phyloP scores from a whole-genome alignment of 768 basidiomycete genomes.

The Hypsizygus marmoreus region DNA sequence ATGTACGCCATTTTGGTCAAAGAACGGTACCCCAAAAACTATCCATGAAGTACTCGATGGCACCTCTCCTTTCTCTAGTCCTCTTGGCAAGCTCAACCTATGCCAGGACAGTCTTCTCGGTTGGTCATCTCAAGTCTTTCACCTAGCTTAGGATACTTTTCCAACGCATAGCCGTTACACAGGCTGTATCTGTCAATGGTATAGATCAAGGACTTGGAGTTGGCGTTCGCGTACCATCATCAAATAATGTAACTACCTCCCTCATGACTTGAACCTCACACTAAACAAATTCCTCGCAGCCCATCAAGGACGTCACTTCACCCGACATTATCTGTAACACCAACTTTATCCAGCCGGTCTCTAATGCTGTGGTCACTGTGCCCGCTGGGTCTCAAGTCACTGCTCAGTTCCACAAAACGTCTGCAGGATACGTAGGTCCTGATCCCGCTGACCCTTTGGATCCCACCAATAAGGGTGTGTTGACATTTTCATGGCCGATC shows the following conservation, averaged over 20 bases:
- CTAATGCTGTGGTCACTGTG: slow-evolving; percentile 34
- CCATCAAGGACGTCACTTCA: slow-evolving; percentile 47
- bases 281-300: slow-evolving; percentile 21
- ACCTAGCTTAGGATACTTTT: not conserved
- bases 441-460: slow-evolving; percentile 45
- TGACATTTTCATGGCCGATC: not conserved
- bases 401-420: slow-evolving; percentile 43
- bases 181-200: slow-evolving; percentile 49
- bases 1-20: not conserved
- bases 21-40: not conserved
- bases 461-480: slow-evolving; percentile 34
- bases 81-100: slow-evolving; percentile 21
- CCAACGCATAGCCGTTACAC: not conserved
- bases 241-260: slow-evolving; percentile 28
- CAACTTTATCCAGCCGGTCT: slow-evolving; percentile 35
- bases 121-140: slow-evolving; percentile 23
- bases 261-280: slow-evolving; percentile 7
- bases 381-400: slow-evolving; percentile 42
- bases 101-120: slow-evolving; percentile 49
- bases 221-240: slow-evolving; percentile 44
- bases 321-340: slow-evolving; percentile 46
- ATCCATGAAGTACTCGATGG: not conserved
- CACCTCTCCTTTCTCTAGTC: not conserved
- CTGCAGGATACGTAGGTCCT: slow-evolving; percentile 32
- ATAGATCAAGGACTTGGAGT: slow-evolving; percentile 45